These are phyloP conservation scores for Trichoderma harzianum DNA, from an alignment of 2,329 filamentous ascomycete species.

Conservation along the genomic window DNA sequence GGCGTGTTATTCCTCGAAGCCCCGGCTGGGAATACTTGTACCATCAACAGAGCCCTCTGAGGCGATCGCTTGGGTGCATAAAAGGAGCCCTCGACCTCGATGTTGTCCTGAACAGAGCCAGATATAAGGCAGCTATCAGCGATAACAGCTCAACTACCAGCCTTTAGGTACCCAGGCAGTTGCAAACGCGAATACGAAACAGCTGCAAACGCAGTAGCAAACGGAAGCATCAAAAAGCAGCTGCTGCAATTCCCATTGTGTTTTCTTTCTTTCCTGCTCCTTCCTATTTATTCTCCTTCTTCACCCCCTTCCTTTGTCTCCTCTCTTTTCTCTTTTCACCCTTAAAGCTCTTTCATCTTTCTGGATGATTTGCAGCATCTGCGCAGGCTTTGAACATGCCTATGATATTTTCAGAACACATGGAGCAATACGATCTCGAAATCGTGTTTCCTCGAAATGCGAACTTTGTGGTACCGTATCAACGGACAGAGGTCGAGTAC, in stretches of 20 bases:
- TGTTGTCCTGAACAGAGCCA: not conserved
- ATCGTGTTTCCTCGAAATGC: not conserved
- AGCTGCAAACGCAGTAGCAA: not conserved
- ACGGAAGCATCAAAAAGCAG: not conserved
- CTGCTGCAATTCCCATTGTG: not conserved
- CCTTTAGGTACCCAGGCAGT: not conserved
- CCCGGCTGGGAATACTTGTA: no score
- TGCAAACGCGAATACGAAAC: not conserved
- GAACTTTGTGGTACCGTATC: not conserved
- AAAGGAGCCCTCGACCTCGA: not conserved
- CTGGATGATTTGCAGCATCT: not conserved
- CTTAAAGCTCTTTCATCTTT: not conserved
- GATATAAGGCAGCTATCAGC: not conserved
- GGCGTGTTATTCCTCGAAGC: not conserved
- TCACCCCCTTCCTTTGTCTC: not conserved
- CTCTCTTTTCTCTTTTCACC: not conserved
- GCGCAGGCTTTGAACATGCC: not conserved
- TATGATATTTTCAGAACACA: constrained; percentile 8
- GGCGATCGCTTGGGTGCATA: not conserved
- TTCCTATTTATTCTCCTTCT: not conserved
- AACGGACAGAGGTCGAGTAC: constrained; percentile 1
- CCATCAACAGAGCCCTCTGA: not conserved
- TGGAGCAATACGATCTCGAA: constrained; percentile 15
- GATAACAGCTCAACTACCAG: not conserved
- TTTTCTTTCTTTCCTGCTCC: not conserved